Evolutionary conservation across 495 filamentous ascomycete species (phyloP).

Genomic region (Daldinia caldariorum): DNA sequence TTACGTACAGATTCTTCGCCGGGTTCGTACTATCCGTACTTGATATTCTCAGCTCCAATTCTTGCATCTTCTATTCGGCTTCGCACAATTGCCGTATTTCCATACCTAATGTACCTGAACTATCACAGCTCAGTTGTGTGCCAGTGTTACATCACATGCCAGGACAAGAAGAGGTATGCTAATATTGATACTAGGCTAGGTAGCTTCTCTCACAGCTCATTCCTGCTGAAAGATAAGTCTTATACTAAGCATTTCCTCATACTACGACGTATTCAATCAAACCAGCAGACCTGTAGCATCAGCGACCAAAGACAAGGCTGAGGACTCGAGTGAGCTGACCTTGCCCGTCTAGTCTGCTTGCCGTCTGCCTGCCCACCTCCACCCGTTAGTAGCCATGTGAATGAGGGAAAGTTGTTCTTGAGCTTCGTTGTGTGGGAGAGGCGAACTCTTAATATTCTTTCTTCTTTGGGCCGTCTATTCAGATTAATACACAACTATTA

Average conservation of each 20-base stretch:
- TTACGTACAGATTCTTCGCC: conserved; percentile 20
- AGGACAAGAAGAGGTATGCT: conserved; percentile 1
- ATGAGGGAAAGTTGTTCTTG: conserved; percentile 23
- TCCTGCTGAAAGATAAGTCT: background rate
- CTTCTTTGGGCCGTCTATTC: conserved; percentile 21
- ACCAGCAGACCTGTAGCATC: conserved; percentile 4
- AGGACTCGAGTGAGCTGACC: conserved; percentile 29
- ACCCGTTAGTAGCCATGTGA: conserved; percentile 5
- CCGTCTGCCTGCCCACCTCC: background rate
- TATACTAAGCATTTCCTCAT: too few species aligned
- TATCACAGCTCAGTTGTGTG: background rate
- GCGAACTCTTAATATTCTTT: conserved; percentile 26
- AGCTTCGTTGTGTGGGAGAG: conserved; percentile 25
- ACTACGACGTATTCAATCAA: conserved; percentile 7
- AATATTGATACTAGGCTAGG: background rate
- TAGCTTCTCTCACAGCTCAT: background rate
- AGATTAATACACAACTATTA: conserved; percentile 12
- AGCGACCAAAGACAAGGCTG: conserved; percentile 29
- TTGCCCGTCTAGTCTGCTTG: conserved; percentile 11
- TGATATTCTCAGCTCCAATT: conserved; percentile 2
- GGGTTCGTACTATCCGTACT: background rate
- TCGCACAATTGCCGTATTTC: background rate
- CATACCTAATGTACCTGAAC: background rate
- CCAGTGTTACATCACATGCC: background rate
- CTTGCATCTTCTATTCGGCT: background rate